phyloP scores from a whole-genome alignment of 129 eudicot genomes.

The Cynara cardunculus region DNA sequence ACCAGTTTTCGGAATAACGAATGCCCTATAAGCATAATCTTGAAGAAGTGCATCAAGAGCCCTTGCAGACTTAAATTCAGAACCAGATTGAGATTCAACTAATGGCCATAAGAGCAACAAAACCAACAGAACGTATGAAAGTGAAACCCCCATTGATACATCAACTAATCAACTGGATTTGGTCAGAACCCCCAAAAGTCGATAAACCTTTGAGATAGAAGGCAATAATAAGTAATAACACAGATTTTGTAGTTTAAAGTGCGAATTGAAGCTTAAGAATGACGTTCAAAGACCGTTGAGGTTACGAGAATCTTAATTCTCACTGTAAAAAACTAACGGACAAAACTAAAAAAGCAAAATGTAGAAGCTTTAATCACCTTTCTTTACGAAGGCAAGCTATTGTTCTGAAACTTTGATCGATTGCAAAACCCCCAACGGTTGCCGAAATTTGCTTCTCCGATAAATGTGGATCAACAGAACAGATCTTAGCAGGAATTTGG shows the following conservation, averaged over 20 bases:
- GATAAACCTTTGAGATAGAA: background rate
- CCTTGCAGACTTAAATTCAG: constrained; percentile 29
- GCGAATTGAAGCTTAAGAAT: background rate
- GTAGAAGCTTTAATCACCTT: background rate
- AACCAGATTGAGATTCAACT: constrained; percentile 36
- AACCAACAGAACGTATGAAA: constrained; percentile 27
- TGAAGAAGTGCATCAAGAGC: constrained; percentile 59
- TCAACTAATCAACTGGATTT: background rate
- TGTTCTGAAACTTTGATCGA: background rate
- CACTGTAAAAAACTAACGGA: background rate
- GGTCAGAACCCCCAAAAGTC: background rate
- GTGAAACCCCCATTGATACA: constrained; percentile 51
- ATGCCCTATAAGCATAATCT: constrained; percentile 61
- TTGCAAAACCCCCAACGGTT: background rate
- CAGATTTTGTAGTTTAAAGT: background rate
- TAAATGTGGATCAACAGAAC: background rate
- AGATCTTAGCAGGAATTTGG: background rate
- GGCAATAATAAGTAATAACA: background rate
- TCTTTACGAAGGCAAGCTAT: background rate
- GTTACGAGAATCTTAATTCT: background rate
- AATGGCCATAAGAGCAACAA: constrained; percentile 22
- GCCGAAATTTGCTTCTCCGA: background rate
- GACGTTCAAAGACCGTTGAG: background rate
- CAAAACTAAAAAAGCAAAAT: background rate
- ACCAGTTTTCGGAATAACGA: constrained; percentile 57